phyloP scores from a whole-genome alignment of 768 basidiomycete genomes.

The Rhodocollybia butyracea region DNA sequence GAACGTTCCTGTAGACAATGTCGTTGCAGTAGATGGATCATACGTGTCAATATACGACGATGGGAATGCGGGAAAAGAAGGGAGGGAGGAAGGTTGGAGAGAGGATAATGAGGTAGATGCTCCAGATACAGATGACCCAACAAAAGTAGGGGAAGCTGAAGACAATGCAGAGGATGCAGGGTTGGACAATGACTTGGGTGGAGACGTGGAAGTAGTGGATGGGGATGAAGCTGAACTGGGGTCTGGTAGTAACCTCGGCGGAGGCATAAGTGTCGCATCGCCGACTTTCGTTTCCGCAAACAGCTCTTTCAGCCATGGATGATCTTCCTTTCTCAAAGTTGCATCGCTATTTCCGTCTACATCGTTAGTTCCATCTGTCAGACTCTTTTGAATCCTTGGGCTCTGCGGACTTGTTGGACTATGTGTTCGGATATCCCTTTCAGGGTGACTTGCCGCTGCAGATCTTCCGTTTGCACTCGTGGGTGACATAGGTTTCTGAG shows the following conservation, averaged over 20 bases:
- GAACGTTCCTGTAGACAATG: constrained; percentile 13
- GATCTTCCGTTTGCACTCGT: background rate
- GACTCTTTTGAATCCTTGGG: constrained; percentile 22
- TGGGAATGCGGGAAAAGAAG: constrained; percentile 1
- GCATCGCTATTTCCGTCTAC: constrained; percentile 18
- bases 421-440: constrained; percentile 25
- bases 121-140: background rate
- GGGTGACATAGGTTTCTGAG: constrained; percentile 1
- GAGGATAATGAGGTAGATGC: background rate
- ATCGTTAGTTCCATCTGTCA: background rate
- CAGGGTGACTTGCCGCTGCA: background rate
- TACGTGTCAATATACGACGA: background rate
- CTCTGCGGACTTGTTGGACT: constrained; percentile 59
- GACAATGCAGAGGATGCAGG: constrained; percentile 1
- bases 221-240: constrained; percentile 3
- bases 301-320: constrained; percentile 20
- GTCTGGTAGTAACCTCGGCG: background rate
- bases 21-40: background rate
- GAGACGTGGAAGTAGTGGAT: background rate
- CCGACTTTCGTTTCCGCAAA: constrained; percentile 14
- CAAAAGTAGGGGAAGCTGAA: background rate
- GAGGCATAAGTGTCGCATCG: constrained; percentile 11
- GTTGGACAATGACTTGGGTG: background rate
- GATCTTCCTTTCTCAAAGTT: constrained; percentile 30
- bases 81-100: constrained; percentile 2